Conservation (phyloP, 1,284 basidiomycete genomes). For the Leccinum holopus region DNA sequence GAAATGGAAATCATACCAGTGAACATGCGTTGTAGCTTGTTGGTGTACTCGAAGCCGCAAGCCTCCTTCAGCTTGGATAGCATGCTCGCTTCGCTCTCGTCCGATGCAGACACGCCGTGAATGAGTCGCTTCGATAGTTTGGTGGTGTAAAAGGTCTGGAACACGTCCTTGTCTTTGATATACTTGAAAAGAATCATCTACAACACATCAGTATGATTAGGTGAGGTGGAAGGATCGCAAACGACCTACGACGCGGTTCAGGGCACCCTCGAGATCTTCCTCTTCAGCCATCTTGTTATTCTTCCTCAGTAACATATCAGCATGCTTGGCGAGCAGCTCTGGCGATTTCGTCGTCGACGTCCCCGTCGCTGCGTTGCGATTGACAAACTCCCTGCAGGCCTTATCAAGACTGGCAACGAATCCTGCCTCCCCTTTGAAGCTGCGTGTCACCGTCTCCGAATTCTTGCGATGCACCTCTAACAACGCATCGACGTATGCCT, state of each 20-base stretch:
- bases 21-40: slow-evolving; percentile 98
- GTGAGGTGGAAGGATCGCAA: background rate
- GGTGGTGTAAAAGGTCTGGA: slow-evolving; percentile 99
- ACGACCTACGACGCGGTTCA: slow-evolving; percentile 83
- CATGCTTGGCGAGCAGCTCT: slow-evolving; percentile 92
- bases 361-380: slow-evolving; percentile 89
- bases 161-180: slow-evolving; percentile 99
- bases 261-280: slow-evolving; percentile 82
- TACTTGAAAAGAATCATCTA: slow-evolving; percentile 99
- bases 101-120: slow-evolving; percentile 89
- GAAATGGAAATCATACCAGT: slow-evolving; percentile 57
- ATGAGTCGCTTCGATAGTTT: slow-evolving; percentile 96
- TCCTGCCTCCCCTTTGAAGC: slow-evolving; percentile 92
- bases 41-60: slow-evolving; percentile 98
- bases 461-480: slow-evolving; percentile 93
- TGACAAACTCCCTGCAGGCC: slow-evolving; percentile 97
- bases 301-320: slow-evolving; percentile 90
- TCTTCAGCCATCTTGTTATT: slow-evolving; percentile 97
- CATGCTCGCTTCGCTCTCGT: slow-evolving; percentile 98
- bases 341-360: slow-evolving; percentile 86
- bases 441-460: slow-evolving; percentile 84
- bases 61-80: slow-evolving; percentile 98
- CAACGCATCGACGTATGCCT: slow-evolving; percentile 92
- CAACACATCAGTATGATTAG: slow-evolving; percentile 1
- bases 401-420: slow-evolving; percentile 95